Conservation (phyloP, 2,329 filamentous ascomycete genomes). For the Aureobasidium pullulans region DNA sequence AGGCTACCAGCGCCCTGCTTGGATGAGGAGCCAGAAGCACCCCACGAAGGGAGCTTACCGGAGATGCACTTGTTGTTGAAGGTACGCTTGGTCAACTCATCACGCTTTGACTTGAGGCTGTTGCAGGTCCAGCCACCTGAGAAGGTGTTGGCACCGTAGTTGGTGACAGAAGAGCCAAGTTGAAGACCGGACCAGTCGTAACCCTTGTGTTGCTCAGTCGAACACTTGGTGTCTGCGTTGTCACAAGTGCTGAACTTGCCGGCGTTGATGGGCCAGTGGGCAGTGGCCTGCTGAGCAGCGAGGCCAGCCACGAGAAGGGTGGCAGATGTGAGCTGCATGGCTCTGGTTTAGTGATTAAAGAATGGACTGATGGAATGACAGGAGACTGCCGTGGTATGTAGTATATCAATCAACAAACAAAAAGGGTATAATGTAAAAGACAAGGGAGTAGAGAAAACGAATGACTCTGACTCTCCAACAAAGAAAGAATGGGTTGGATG, state of each 20-base stretch:
- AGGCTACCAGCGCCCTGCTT: slow-evolving; percentile 43
- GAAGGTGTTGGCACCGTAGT: slow-evolving; percentile 68
- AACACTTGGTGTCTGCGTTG: slow-evolving; percentile 73
- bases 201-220: slow-evolving; percentile 58
- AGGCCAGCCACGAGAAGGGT: slow-evolving; percentile 40
- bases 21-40: slow-evolving; percentile 20
- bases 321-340: slow-evolving; percentile 23
- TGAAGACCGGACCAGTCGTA: slow-evolving; percentile 59
- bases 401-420: slow-evolving; percentile 20
- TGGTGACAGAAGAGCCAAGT: slow-evolving; percentile 40
- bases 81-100: slow-evolving; percentile 41
- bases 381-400: slow-evolving; percentile 13
- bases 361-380: slow-evolving; percentile 7
- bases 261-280: slow-evolving; percentile 44
- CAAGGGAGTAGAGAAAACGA: slow-evolving; percentile 35
- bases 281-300: slow-evolving; percentile 40
- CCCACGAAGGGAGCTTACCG: slow-evolving; percentile 30
- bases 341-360: slow-evolving; percentile 12
- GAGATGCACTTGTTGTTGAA: slow-evolving; percentile 37
- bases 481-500: slow-evolving; percentile 18
- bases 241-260: slow-evolving; percentile 57
- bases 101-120: slow-evolving; percentile 54
- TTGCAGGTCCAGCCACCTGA: slow-evolving; percentile 66
- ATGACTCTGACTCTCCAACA: slow-evolving; percentile 35
- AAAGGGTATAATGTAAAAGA: slow-evolving; percentile 16